These are phyloP conservation scores for Hymenoscyphus scutula DNA, from an alignment of 2,329 filamentous ascomycete species.

Conservation along the genomic window DNA sequence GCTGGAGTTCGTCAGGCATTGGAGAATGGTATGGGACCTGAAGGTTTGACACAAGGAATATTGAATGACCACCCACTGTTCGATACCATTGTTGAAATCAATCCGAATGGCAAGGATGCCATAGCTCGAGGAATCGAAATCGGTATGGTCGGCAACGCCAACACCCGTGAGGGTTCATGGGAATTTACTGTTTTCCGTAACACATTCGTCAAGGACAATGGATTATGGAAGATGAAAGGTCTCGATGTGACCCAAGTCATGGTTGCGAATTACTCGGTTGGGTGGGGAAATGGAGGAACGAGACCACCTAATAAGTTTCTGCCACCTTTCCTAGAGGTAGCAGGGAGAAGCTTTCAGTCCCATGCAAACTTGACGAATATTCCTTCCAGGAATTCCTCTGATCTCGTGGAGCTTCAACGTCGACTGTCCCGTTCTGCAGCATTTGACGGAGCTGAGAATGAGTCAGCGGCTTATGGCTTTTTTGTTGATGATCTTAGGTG, in stretches of 20 bases:
- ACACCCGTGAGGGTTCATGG: slow-evolving; percentile 3
- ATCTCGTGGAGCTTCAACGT: slow-evolving; percentile 10
- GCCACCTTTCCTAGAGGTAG: slow-evolving; percentile 5
- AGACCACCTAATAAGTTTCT: background rate
- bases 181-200: slow-evolving; percentile 14
- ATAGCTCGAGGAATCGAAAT: slow-evolving; percentile 9
- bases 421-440: slow-evolving; percentile 6
- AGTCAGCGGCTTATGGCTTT: slow-evolving; percentile 13
- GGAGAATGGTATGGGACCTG: slow-evolving; percentile 6
- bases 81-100: slow-evolving; percentile 8
- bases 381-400: background rate
- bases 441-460: slow-evolving; percentile 12
- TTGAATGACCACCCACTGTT: slow-evolving; percentile 12
- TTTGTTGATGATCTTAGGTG: slow-evolving; percentile 13
- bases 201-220: slow-evolving; percentile 12
- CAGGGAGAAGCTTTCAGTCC: background rate
- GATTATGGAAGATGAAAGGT: slow-evolving; percentile 12
- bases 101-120: slow-evolving; percentile 9
- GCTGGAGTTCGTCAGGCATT: slow-evolving; percentile 9
- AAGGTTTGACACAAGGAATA: slow-evolving; percentile 11
- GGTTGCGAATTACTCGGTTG: slow-evolving; percentile 10
- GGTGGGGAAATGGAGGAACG: slow-evolving; percentile 10
- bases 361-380: background rate
- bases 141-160: slow-evolving; percentile 11
- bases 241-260: slow-evolving; percentile 11